These are phyloP conservation scores for Smittium mucronatum DNA, from an alignment of 371 early-diverging fungal species.

Conservation along the genomic window DNA sequence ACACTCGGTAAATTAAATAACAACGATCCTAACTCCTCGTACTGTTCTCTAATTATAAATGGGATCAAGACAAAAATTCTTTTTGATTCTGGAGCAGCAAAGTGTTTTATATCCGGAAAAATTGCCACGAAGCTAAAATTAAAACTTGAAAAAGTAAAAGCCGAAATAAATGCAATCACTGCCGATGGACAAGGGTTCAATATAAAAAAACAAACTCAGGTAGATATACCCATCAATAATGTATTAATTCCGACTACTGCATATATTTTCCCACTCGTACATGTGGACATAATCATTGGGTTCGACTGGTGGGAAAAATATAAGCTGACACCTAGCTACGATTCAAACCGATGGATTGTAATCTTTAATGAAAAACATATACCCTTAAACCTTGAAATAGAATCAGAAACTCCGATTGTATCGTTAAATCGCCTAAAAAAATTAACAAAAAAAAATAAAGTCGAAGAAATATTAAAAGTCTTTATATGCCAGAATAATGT, in stretches of 20 bases:
- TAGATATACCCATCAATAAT: not conserved
- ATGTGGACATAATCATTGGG: constrained; percentile 3
- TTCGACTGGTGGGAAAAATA: constrained; percentile 7
- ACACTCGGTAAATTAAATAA: not conserved
- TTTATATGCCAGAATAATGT: not conserved
- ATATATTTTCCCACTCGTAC: not conserved
- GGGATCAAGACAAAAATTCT: not conserved
- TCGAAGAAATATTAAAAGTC: not conserved
- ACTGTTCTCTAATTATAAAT: not conserved
- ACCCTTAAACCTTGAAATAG: not conserved
- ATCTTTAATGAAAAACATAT: not conserved
- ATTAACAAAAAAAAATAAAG: not conserved
- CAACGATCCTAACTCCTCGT: not conserved
- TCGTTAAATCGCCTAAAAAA: not conserved
- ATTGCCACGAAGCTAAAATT: not conserved
- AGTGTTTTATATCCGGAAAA: not conserved
- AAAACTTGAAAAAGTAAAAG: not conserved
- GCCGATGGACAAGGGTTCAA: constrained; percentile 4
- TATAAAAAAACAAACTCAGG: not conserved
- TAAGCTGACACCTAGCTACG: not conserved
- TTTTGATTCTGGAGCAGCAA: constrained; percentile 1
- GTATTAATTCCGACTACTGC: not conserved
- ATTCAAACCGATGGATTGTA: not conserved
- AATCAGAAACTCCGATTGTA: constrained; percentile 3
- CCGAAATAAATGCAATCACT: not conserved